Percentiles rank a stretch among this genome's conserved stretches.
Evolutionary conservation across 495 filamentous ascomycete genomes (phyloP).

Genomic region (Xylaria venustula): DNA sequence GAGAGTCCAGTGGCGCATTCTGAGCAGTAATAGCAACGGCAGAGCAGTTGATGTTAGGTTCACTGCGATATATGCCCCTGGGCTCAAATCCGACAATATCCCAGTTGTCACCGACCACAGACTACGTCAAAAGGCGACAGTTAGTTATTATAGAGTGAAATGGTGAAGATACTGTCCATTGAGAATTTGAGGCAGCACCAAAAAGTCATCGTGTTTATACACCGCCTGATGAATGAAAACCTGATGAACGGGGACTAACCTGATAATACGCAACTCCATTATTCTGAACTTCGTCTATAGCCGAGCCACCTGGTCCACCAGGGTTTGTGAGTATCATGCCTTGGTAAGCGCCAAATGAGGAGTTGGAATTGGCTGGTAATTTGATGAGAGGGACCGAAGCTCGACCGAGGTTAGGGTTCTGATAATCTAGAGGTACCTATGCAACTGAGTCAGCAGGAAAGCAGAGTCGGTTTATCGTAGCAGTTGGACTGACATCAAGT

Average conservation of each 20-base stretch:
- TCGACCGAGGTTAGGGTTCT: constrained; percentile 6
- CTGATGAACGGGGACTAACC: not conserved
- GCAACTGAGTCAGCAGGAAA: not conserved
- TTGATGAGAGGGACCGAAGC: constrained; percentile 4
- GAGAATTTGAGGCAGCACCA: not conserved
- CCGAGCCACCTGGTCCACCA: constrained; percentile 38
- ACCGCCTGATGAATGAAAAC: not conserved
- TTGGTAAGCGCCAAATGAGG: not conserved
- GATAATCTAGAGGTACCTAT: constrained; percentile 17
- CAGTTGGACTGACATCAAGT: constrained; percentile 7
- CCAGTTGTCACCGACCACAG: constrained; percentile 11
- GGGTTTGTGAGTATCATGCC: constrained; percentile 41
- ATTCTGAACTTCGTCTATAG: constrained; percentile 16
- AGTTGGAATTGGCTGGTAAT: constrained; percentile 30
- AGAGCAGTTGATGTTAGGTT: constrained; percentile 35
- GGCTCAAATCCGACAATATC: constrained; percentile 40
- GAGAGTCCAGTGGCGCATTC: not conserved
- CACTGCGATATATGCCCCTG: constrained; percentile 35
- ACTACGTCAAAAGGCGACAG: constrained; percentile 22
- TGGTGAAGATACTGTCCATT: not conserved
- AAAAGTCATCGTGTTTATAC: too few relatives aligned
- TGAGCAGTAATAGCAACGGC: not conserved
- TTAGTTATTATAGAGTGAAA: constrained; percentile 1
- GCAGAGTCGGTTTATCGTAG: not conserved
- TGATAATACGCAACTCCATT: constrained; percentile 1